phyloP scores from a whole-genome alignment of 2,329 filamentous ascomycete genomes.

The Biscogniauxia sp. region DNA sequence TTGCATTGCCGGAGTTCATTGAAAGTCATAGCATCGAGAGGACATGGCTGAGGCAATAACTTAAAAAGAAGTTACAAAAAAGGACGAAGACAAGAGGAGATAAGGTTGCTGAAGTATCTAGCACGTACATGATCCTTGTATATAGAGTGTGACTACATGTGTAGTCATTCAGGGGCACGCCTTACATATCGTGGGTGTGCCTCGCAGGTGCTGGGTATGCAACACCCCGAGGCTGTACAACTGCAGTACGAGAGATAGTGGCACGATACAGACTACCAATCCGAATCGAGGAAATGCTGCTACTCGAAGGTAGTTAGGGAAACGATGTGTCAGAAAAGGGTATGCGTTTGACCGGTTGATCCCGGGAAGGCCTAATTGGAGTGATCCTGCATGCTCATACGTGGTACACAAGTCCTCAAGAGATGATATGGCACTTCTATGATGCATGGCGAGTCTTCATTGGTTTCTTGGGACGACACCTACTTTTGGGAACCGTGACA shows the following conservation, averaged over 20 bases:
- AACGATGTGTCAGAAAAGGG: background rate
- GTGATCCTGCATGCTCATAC: background rate
- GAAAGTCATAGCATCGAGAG: constrained; percentile 4
- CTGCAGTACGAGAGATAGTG: constrained; percentile 15
- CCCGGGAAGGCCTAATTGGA: background rate
- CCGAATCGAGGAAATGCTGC: background rate
- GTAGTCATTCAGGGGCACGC: constrained; percentile 2
- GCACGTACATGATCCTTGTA: background rate
- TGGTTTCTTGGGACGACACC: background rate
- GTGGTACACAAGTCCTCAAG: background rate
- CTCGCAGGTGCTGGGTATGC: constrained; percentile 23
- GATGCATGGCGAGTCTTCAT: background rate
- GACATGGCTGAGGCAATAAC: constrained; percentile 2
- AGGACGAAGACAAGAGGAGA: background rate
- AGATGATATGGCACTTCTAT: background rate
- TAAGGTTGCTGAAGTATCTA: background rate
- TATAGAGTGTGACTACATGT: constrained; percentile 3
- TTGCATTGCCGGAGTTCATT: constrained; percentile 11
- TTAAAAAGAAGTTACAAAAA: background rate
- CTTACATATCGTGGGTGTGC: constrained; percentile 11
- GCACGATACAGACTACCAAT: constrained; percentile 12
- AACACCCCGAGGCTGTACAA: constrained; percentile 21
- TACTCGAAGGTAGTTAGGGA: constrained; percentile 1
- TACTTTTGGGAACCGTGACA: background rate
- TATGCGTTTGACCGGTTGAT: background rate